phyloP scores from a whole-genome alignment of 148 eudicot species.

The Mesembryanthemum crystallinum region DNA sequence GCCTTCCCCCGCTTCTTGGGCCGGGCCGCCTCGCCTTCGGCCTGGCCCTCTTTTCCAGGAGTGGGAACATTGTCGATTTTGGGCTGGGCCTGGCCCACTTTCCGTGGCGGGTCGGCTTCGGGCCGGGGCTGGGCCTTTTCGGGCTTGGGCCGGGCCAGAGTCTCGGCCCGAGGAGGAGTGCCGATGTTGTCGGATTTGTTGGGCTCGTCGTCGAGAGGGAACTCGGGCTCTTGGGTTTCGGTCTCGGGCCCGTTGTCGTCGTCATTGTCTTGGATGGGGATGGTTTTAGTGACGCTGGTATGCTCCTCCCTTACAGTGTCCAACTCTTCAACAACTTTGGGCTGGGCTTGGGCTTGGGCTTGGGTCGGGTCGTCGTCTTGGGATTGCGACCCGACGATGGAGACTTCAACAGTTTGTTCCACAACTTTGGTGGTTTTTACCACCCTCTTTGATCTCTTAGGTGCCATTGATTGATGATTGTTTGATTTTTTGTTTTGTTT shows the following conservation, averaged over 20 bases:
- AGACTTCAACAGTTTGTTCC: slow-evolving; percentile 44
- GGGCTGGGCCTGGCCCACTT: slow-evolving; percentile 10
- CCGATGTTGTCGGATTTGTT: slow-evolving; percentile 15
- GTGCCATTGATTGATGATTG: slow-evolving; percentile 69
- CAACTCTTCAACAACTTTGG: not conserved
- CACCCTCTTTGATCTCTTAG: slow-evolving; percentile 39
- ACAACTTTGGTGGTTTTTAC: slow-evolving; percentile 55
- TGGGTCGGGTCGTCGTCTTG: slow-evolving; percentile 9
- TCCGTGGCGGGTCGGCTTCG: slow-evolving; percentile 16
- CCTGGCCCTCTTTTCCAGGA: not conserved
- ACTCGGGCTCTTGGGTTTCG: slow-evolving; percentile 30
- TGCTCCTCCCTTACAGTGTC: slow-evolving; percentile 14
- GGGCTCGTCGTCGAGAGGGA: slow-evolving; percentile 29
- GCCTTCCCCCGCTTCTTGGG: not conserved
- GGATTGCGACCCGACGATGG: slow-evolving; percentile 29
- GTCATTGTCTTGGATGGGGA: slow-evolving; percentile 27
- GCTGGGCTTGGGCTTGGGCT: not conserved
- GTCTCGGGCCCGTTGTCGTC: slow-evolving; percentile 13
- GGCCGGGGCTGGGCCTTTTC: too few species aligned
- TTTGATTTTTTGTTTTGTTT: not conserved
- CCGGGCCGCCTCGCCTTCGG: not conserved
- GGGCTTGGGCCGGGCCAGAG: not conserved
- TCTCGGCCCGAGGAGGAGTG: slow-evolving; percentile 38
- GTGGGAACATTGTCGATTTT: not conserved
- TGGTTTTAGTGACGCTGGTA: slow-evolving; percentile 16